Base-by-base conservation (phyloP, 2,329 filamentous ascomycete genomes). In the Aspergillus quadricinctus region DNA sequence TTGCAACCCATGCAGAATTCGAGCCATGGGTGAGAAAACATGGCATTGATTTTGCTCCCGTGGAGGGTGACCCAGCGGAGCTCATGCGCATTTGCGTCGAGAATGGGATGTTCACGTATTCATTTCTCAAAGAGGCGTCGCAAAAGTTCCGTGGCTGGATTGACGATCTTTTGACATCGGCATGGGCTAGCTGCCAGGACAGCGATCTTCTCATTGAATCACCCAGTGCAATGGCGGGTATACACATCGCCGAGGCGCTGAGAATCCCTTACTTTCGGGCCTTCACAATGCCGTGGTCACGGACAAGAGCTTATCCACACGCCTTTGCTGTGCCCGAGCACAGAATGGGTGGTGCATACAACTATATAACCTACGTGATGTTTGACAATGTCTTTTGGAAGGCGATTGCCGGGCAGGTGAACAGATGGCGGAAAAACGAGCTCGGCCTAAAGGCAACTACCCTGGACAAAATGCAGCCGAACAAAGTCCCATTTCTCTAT, bases 261-360 rank as follows among this genome's bases (percentile, higher is more conserved):
- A 82, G 85, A 14, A 95, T 99, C 48, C 94, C 94, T 0, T 99
- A 99, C 73, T 97, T 97, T 78, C 86, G 94, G 55, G 93, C 92
- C 0, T 99, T 99, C 70, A 96, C 92, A 19, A 99, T 99, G 94
- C 94, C 94, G 0, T 99, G 94, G 94, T 96, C 94, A 0, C 86
- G 92, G 50, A 99, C 94, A 17, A 83, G 94, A 53, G 92, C 93
- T 0, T 99, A 99, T 66, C 94, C 94, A 2, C 94, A 99, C 73
- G 94, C 94, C 0, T 99, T 99, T 74, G 88, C 93, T 27, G 92
- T 95, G 59, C 89, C 92, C 1, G 90, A 95, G 60, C 87, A 90
- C 73, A 97, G 96, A 76, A 91, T 96, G 86, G 94, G 94, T 54
- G 94, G 94, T 25, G 88, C 88, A 0, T 97, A 96, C 78, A 99